Evolutionary conservation across 225 moss, liverwort and hornwort species (phyloP).

Genomic region (Pseudoscleropodium purum): DNA sequence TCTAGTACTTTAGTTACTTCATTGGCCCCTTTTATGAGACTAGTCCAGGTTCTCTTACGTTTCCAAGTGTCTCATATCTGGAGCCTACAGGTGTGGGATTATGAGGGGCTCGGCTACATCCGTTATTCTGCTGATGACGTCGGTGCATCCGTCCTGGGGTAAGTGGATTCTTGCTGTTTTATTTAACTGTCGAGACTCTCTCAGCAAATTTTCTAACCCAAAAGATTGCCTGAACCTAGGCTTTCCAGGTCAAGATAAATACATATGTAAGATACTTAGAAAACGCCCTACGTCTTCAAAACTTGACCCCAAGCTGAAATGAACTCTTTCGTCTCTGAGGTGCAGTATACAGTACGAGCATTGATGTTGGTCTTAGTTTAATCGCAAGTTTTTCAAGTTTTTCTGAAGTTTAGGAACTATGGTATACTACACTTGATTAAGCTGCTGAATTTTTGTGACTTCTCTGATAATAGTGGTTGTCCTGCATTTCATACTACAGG

Average conservation of each 20-base stretch:
- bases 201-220: background rate
- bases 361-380: background rate
- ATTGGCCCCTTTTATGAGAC: background rate
- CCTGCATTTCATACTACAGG: constrained; percentile 18
- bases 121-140: constrained; percentile 90
- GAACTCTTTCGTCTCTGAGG: background rate
- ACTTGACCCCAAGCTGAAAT: background rate
- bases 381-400: background rate
- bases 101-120: constrained; percentile 74
- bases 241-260: background rate
- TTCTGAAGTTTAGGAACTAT: background rate
- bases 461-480: background rate
- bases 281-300: background rate
- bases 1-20: background rate
- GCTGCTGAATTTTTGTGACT: background rate
- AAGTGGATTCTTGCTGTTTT: constrained; percentile 5
- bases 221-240: background rate
- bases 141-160: constrained; percentile 69
- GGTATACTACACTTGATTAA: background rate
- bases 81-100: constrained; percentile 83
- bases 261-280: background rate
- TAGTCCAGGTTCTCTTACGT: background rate
- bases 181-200: background rate
- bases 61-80: background rate
- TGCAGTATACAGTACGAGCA: background rate